Evolutionary conservation across 1,284 basidiomycete species (phyloP).

Genomic region (Rhodotorula sp.): DNA sequence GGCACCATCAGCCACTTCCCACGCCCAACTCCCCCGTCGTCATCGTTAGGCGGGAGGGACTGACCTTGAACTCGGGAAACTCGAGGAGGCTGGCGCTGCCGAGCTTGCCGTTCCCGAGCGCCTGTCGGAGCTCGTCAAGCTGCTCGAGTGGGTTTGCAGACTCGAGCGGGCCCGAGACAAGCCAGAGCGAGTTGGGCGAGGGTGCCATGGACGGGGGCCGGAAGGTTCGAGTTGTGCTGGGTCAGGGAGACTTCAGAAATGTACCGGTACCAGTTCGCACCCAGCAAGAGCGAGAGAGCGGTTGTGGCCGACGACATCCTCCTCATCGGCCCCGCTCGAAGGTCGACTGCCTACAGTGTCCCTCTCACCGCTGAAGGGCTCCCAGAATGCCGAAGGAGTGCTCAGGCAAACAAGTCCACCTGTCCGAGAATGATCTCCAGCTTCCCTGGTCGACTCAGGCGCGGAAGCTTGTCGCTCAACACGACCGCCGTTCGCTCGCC

Average conservation of each 20-base stretch:
- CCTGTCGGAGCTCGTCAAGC: slow-evolving; percentile 51
- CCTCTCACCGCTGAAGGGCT: too few species aligned
- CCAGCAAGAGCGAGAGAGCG: neutral
- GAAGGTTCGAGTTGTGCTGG: too few species aligned
- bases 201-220: slow-evolving; percentile 4
- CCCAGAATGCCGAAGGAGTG: neutral
- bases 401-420: neutral
- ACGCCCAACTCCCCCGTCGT: neutral
- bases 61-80: slow-evolving; percentile 45
- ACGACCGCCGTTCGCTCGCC: neutral
- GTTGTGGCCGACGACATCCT: neutral
- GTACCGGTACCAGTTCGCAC: neutral
- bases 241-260: neutral
- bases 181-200: slow-evolving; percentile 53
- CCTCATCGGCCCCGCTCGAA: too few species aligned
- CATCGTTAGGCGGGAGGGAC: neutral
- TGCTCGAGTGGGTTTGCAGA: slow-evolving; percentile 51
- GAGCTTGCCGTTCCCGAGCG: slow-evolving; percentile 47
- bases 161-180: slow-evolving; percentile 56
- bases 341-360: too few species aligned
- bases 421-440: neutral
- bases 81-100: slow-evolving; percentile 30
- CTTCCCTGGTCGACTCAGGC: neutral
- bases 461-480: neutral
- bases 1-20: too few species aligned